Evolutionary conservation across 129 eudicot species (phyloP).

Genomic region (Tagetes patula): DNA sequence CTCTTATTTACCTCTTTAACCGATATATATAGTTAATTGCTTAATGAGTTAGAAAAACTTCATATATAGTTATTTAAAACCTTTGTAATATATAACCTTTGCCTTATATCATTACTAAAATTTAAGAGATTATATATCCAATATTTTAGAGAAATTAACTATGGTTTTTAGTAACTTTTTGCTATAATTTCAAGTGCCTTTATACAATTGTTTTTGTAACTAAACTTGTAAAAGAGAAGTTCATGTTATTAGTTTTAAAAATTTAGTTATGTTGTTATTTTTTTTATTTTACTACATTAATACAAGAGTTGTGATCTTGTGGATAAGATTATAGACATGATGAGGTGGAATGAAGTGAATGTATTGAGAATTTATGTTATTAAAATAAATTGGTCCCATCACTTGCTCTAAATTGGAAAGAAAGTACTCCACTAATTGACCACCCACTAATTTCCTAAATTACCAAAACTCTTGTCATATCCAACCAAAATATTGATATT

Average conservation of each 20-base stretch:
- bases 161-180: too few relatives aligned
- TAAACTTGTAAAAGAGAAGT: neutral
- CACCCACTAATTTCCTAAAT: neutral
- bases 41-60: too few relatives aligned
- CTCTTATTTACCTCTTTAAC: neutral
- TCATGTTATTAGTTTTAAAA: neutral
- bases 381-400: slow-evolving; percentile 16
- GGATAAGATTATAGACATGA: slow-evolving; percentile 27
- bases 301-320: neutral
- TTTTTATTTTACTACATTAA: neutral
- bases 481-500: neutral
- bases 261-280: neutral
- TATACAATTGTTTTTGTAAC: neutral
- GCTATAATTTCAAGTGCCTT: too few relatives aligned
- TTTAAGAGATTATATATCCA: too few relatives aligned
- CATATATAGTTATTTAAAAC: too few relatives aligned
- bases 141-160: too few relatives aligned
- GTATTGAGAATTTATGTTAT: slow-evolving; percentile 17
- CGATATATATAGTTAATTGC: neutral
- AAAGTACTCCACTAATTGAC: neutral
- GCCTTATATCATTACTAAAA: too few relatives aligned
- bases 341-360: slow-evolving; percentile 22
- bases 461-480: neutral
- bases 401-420: neutral
- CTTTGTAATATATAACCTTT: too few relatives aligned